These are phyloP conservation scores for Paecilomyces sp. DNA, from an alignment of 2,329 filamentous ascomycete genomes.

Conservation along the genomic window DNA sequence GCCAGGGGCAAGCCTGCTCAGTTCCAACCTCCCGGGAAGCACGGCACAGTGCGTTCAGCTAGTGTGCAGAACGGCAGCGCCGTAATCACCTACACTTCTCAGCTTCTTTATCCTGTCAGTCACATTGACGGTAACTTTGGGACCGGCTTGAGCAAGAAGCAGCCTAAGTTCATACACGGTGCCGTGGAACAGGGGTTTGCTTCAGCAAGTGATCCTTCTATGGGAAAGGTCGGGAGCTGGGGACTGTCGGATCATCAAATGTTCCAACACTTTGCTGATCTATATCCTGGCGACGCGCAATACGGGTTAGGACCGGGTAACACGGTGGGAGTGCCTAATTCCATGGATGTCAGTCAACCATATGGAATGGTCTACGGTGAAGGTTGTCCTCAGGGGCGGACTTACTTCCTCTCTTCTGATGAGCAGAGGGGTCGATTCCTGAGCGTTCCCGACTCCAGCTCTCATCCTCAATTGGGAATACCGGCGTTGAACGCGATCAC, in stretches of 20 bases:
- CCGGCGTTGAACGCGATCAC: conserved; percentile 64
- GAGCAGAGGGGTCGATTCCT: conserved; percentile 75
- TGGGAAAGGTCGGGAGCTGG: conserved; percentile 73
- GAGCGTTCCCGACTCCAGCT: conserved; percentile 51
- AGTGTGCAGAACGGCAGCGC: conserved; percentile 62
- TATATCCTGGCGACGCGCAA: conserved; percentile 63
- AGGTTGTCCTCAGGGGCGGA: conserved; percentile 73
- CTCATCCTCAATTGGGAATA: conserved; percentile 63
- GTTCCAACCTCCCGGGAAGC: conserved; percentile 45
- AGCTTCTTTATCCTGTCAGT: conserved; percentile 70
- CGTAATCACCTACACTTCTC: conserved; percentile 78
- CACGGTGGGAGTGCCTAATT: conserved; percentile 67
- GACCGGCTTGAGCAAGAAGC: conserved; percentile 58
- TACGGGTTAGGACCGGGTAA: conserved; percentile 76
- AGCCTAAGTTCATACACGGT: conserved; percentile 75
- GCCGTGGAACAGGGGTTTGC: conserved; percentile 69
- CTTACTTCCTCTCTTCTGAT: conserved; percentile 66
- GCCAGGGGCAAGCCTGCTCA: conserved; percentile 66
- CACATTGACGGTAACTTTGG: conserved; percentile 73
- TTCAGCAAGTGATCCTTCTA: conserved; percentile 71
- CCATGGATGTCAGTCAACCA: conserved; percentile 82
- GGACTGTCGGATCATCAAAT: conserved; percentile 68
- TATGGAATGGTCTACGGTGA: conserved; percentile 81
- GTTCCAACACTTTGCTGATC: conserved; percentile 70
- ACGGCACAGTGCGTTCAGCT: conserved; percentile 46